phyloP scores from a whole-genome alignment of 2,329 filamentous ascomycete species.

The Dothiorella sarmentorum region DNA sequence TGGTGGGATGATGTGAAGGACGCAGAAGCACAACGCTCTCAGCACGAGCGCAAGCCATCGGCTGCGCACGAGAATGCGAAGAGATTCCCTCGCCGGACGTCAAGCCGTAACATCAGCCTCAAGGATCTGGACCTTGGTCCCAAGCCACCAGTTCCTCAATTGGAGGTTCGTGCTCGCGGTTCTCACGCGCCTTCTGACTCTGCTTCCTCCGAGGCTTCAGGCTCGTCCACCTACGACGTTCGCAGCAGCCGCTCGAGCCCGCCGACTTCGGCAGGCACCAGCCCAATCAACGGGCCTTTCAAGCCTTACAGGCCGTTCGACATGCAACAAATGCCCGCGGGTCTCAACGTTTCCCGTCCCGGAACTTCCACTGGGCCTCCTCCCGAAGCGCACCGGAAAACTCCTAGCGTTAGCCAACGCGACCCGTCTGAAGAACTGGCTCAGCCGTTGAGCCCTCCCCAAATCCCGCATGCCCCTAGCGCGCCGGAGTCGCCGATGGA shows the following conservation, averaged over 20 bases:
- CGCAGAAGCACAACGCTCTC: not conserved
- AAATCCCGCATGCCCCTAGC: constrained; percentile 23
- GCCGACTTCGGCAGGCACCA: constrained; percentile 33
- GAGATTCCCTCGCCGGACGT: constrained; percentile 22
- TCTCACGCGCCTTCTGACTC: constrained; percentile 39
- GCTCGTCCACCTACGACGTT: constrained; percentile 28
- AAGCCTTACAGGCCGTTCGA: not conserved
- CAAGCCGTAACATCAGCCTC: constrained; percentile 24
- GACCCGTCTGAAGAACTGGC: not conserved
- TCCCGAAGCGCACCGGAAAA: constrained; percentile 24
- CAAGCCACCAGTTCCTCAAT: not conserved
- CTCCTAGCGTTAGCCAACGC: constrained; percentile 20
- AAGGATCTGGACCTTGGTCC: constrained; percentile 15
- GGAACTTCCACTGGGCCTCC: constrained; percentile 8
- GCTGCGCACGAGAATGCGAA: constrained; percentile 7
- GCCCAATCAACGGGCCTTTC: constrained; percentile 20
- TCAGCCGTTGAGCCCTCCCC: constrained; percentile 22
- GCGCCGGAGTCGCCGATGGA: constrained; percentile 39
- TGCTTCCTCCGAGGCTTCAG: constrained; percentile 38
- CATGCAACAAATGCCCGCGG: not conserved
- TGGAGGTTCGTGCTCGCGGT: constrained; percentile 24
- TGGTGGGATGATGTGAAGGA: constrained; percentile 5
- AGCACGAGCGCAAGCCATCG: not conserved
- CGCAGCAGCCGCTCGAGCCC: constrained; percentile 39
- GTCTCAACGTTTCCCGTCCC: not conserved